Evolutionary conservation across 1,139 yeast genomes (phyloP), one percentile per base, ranked within the genome.

Genomic region (Yamadazyma sp.): DNA sequence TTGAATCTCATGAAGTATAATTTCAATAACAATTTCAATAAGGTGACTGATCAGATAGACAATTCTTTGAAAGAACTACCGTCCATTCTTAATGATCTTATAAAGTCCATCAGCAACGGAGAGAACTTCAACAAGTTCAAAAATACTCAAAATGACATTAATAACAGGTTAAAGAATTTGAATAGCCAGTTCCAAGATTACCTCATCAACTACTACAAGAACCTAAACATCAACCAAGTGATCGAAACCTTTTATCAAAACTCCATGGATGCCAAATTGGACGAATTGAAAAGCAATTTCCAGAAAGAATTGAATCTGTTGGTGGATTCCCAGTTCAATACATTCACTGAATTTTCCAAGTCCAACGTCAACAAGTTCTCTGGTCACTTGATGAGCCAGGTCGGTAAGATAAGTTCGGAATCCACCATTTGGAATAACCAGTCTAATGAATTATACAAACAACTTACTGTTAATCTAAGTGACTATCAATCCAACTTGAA

Each of bases 111-210:
- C 12, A 45, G 41, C 31, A 44, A 42, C 37, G 47, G 46, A 24
- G 43, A 42, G 25, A 38, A 21, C 23, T 44, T 49, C 26, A 32
- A 31, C n/a, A 38, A 35, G 18, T 49, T 46, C 34, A 42, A 45
- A 15, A 22, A 29, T 13, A 34, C 34, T 11, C 52, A 49, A 21
- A 39, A 43, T 22, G 46, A 45, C 9, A 34, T 42, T 13, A 35
- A 47, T n/a, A 35, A 35, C 15, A 41, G 42, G 18, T 41, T 53
- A 29, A 45, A 41, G 26, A 37, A 35, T 4, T 37, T 53, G 6
- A 50, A 53, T 31, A 40, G 43, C 21, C 48, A 47, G 25, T 46
- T 53, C 21, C 44, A 52, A 30, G 47, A 46, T 4, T 51, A 44
- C 31, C 37, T 53, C 14, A 44, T 39, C 10, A 47, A 46, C 18